A percentile compares a stretch with the other conserved stretches of the same genome.
Conservation (phyloP, 495 filamentous ascomycete genomes). For the Aspergillus homomorphus region DNA sequence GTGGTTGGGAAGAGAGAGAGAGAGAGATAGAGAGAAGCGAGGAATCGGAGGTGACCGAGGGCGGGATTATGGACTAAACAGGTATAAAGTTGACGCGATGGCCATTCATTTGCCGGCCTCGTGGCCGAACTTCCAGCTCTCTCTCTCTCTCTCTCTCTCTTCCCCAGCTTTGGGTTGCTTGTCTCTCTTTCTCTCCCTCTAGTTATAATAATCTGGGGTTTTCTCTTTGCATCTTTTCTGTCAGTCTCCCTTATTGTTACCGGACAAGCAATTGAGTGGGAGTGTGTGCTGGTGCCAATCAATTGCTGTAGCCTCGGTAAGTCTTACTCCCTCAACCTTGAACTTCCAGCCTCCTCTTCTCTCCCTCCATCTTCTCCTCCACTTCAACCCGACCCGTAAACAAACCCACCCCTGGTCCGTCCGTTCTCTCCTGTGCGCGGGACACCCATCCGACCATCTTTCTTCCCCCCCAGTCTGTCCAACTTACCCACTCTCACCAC, state of each 20-base stretch:
- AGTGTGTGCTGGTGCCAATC: neutral
- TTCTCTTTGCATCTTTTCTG: neutral
- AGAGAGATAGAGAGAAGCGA: neutral
- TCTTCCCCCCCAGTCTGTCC: conserved; percentile 14
- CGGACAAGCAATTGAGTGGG: neutral
- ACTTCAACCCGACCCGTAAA: conserved; percentile 9
- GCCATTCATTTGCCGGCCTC: conserved; percentile 30
- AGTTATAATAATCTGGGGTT: neutral
- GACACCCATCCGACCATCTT: conserved; percentile 10
- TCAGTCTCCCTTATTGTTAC: neutral
- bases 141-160: neutral
- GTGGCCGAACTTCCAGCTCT: conserved; percentile 13
- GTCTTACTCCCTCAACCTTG: neutral
- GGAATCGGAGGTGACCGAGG: conserved; percentile 22
- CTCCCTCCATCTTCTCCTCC: conserved; percentile 11
- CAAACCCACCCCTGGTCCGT: conserved; percentile 19
- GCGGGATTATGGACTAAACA: neutral
- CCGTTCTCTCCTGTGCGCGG: conserved; percentile 9
- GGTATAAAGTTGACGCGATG: conserved; percentile 15
- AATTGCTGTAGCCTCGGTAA: neutral
- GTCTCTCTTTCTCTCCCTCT: neutral
- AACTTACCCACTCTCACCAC: neutral
- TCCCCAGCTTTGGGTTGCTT: neutral
- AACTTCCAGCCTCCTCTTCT: neutral
- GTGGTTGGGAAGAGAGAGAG: neutral